Evolutionary conservation across 129 eudicot genomes (phyloP).

Genomic region (Calendula officinalis): DNA sequence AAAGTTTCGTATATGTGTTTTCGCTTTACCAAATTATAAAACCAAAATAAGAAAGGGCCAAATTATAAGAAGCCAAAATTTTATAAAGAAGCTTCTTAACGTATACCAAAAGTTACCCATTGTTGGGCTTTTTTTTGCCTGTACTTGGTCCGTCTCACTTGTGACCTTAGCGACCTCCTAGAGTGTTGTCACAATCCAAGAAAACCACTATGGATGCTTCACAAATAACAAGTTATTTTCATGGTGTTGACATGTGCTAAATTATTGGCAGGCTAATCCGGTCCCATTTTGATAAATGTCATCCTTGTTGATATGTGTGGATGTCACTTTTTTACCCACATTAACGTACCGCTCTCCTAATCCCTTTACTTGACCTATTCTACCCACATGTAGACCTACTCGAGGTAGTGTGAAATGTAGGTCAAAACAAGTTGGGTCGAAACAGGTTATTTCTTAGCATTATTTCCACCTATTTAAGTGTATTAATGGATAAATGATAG

Average conservation of each 20-base stretch:
- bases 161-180: slow-evolving; percentile 20
- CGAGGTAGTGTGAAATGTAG: neutral
- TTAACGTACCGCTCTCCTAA: neutral
- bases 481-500: too few species aligned
- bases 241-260: slow-evolving; percentile 29
- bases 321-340: slow-evolving; percentile 18
- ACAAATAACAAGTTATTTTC: slow-evolving; percentile 8
- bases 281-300: slow-evolving; percentile 29
- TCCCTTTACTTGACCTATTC: neutral
- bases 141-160: slow-evolving; percentile 22
- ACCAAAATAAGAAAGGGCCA: neutral
- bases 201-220: slow-evolving; percentile 27
- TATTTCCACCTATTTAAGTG: too few species aligned
- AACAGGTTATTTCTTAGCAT: neutral
- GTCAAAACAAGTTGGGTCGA: neutral
- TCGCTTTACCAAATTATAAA: too few species aligned
- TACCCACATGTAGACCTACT: slow-evolving; percentile 3
- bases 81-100: slow-evolving; percentile 22
- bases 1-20: too few species aligned
- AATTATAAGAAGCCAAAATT: slow-evolving; percentile 17
- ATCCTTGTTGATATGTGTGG: slow-evolving; percentile 17
- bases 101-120: slow-evolving; percentile 13
- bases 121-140: slow-evolving; percentile 13
- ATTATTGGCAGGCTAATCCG: slow-evolving; percentile 22
- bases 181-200: slow-evolving; percentile 22